Conservation (phyloP, 306 rosid genomes). For the Fragaria vesca region DNA sequence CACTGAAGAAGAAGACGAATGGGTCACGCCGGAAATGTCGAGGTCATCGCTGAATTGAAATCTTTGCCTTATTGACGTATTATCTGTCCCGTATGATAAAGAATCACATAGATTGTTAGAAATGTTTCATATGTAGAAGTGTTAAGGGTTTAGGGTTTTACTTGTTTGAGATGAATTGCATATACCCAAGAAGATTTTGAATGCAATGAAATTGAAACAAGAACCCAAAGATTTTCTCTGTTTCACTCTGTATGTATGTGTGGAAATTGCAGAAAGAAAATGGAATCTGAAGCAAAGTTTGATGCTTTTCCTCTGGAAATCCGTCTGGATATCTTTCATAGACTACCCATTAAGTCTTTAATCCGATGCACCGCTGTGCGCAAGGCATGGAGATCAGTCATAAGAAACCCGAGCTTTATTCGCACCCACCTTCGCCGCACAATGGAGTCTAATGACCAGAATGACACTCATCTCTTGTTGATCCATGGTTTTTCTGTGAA, state of each 20-base stretch:
- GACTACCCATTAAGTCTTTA: background rate
- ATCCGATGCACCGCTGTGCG: conserved; percentile 3
- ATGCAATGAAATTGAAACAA: background rate
- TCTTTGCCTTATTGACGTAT: background rate
- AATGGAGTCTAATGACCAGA: background rate
- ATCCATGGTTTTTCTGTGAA: background rate
- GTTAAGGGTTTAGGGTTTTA: background rate
- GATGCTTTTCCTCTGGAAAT: conserved; percentile 1
- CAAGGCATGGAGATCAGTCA: background rate
- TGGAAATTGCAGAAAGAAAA: background rate
- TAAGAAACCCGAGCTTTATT: background rate
- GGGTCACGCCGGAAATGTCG: background rate
- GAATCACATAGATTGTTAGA: background rate
- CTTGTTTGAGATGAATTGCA: background rate
- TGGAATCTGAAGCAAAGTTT: background rate
- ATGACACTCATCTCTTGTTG: background rate
- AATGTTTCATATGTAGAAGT: background rate
- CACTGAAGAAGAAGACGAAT: background rate
- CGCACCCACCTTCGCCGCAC: background rate
- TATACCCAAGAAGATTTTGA: background rate
- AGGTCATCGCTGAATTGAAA: background rate
- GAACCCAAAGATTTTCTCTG: background rate
- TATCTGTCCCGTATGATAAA: background rate
- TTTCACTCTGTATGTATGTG: background rate
- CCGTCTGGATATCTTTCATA: background rate